These are phyloP conservation scores for Erythrobasidium hasegawianum DNA, from an alignment of 1,284 basidiomycete species.

Conservation along the genomic window DNA sequence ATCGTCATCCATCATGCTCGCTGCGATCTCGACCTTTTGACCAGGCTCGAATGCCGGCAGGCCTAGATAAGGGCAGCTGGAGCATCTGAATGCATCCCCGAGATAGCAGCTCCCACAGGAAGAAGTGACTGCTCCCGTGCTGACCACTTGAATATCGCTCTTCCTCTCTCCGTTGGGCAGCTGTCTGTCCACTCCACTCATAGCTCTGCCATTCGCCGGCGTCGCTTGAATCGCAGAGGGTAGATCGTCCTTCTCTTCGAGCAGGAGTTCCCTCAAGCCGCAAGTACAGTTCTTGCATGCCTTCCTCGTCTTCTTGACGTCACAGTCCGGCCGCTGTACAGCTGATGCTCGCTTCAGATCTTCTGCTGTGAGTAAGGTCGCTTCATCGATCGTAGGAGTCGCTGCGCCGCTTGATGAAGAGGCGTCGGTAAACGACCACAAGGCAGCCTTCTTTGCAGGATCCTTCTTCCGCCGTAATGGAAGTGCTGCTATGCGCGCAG, in stretches of 20 bases:
- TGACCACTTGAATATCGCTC: conserved; percentile 38
- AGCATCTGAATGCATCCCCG: conserved; percentile 95
- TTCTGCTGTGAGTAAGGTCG: conserved; percentile 66
- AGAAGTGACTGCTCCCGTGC: conserved; percentile 64
- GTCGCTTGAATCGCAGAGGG: conserved; percentile 52
- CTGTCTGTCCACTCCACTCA: conserved; percentile 57
- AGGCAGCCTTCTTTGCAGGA: conserved; percentile 46
- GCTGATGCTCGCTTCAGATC: conserved; percentile 66
- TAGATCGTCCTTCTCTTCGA: conserved; percentile 58
- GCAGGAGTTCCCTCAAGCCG: conserved; percentile 85
- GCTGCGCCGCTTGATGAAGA: conserved; percentile 61
- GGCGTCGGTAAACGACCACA: conserved; percentile 63
- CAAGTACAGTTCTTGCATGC: conserved; percentile 94
- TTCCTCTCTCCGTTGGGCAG: conserved; percentile 56
- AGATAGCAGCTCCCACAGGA: conserved; percentile 98
- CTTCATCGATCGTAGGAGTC: conserved; percentile 66
- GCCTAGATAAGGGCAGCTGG: conserved; percentile 90
- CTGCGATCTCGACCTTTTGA: conserved; percentile 76
- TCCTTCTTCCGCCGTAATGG: conserved; percentile 51
- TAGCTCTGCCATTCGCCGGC: conserved; percentile 56
- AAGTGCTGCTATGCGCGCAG: conserved; percentile 58
- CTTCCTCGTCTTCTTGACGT: conserved; percentile 56
- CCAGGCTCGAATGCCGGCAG: conserved; percentile 97
- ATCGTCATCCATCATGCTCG: conserved; percentile 72
- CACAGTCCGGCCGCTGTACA: conserved; percentile 60